Evolutionary conservation across 1,284 basidiomycete species (phyloP), one percentile per base, ranked within the genome.

Genomic region (Agaricales sp.): DNA sequence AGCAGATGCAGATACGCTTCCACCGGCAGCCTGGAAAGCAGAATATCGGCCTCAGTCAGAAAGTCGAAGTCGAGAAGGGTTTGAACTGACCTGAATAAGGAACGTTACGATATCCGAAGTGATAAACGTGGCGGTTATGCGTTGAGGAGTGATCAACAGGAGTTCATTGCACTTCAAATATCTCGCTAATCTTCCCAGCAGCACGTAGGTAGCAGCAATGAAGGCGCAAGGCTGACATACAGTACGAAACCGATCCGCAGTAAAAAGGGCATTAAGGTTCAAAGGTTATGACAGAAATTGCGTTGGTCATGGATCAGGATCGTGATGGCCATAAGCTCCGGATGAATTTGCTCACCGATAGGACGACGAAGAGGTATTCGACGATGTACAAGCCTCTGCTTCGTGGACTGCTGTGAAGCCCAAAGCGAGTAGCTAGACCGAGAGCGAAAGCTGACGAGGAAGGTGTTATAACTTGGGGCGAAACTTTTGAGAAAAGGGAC

Each of bases 221-320:
- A 87, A 87, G n/a, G 81, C 82, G 55, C 85, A 87, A 8, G 85
- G 82, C 72, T 76, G 49, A 21, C n/a, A n/a, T n/a, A n/a, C n/a
- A n/a, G n/a, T n/a, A n/a, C n/a, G 14, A 30, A 21, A 23, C n/a
- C 51, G 6, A 43, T 37, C 12, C 50, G 24, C 46, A 21, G 18
- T 2, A 25, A n/a, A n/a, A n/a, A n/a, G n/a, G n/a, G n/a, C n/a
- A n/a, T n/a, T n/a, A n/a, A n/a, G n/a, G n/a, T n/a, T n/a, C n/a
- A n/a, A n/a, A n/a, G n/a, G n/a, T n/a, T n/a, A n/a, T n/a, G n/a
- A n/a, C n/a, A n/a, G n/a, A n/a, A n/a, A n/a, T n/a, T n/a, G n/a
- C n/a, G n/a, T n/a, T n/a, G n/a, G n/a, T n/a, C n/a, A n/a, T n/a
- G n/a, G n/a, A n/a, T n/a, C n/a, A n/a, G n/a, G n/a, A n/a, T n/a